phyloP scores from a whole-genome alignment of 257 asterid genomes.

The Nicotiana tomentosiformis region DNA sequence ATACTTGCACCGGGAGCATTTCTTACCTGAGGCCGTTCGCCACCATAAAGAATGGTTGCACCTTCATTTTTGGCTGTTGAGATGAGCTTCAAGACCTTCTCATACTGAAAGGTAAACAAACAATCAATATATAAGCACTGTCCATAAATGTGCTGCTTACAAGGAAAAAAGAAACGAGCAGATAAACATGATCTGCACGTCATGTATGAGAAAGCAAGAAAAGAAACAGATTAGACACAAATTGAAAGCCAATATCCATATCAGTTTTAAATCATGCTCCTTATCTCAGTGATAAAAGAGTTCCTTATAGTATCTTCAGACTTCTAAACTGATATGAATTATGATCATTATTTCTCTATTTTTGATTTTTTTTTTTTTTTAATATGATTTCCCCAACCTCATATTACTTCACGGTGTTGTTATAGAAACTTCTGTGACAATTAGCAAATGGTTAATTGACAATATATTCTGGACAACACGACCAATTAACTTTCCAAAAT shows the following conservation, averaged over 20 bases:
- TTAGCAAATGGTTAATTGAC: neutral
- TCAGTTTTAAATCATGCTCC: neutral
- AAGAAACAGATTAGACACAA: neutral
- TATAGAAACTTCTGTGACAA: neutral
- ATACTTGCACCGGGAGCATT: neutral
- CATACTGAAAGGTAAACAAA: conserved; percentile 46
- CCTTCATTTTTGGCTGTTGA: conserved; percentile 85
- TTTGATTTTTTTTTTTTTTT: neutral
- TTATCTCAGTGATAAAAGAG: neutral
- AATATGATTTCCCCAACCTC: neutral
- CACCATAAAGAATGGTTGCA: conserved; percentile 75
- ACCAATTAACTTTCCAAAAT: neutral
- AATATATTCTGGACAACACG: neutral
- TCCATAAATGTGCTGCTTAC: neutral
- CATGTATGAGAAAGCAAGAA: conserved; percentile 4
- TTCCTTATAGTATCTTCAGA: neutral
- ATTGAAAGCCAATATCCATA: neutral
- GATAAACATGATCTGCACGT: neutral
- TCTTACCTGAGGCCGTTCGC: conserved; percentile 72
- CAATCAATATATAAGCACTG: neutral
- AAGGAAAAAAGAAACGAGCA: neutral
- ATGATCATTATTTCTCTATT: neutral
- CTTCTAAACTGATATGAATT: neutral
- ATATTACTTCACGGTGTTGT: neutral
- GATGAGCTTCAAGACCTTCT: conserved; percentile 59